Evolutionary conservation across 2,329 filamentous ascomycete species (phyloP), one percentile per base, ranked within the genome.

Genomic region (Cercospora sp.): DNA sequence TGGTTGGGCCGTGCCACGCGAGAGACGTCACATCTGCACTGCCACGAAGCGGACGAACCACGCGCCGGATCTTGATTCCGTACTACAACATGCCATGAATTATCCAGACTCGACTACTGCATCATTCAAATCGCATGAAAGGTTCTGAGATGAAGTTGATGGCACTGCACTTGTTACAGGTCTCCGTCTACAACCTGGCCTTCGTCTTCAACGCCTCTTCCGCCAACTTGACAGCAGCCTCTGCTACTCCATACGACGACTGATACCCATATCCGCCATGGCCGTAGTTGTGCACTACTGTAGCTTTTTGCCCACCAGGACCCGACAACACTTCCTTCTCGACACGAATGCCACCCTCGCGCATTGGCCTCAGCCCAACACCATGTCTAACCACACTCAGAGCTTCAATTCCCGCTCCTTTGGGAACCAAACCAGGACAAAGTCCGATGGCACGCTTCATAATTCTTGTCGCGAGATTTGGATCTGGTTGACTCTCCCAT

Each of bases 221-320:
- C 0, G 83, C 79, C 67, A 84, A 68, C 68, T 74, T 77, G 72
- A 79, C 79, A 10, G 77, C 82, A 55, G 77, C 80, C 70, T 78
- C 74, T 18, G 82, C 79, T 67, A 77, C 79, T 0, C 82, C 83
- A 74, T 78, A 84, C 18, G 76, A 77, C 12, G 78, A 80, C 78
- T 84, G 83, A 75, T 85, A 97, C 10, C 93, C 93, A 85, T 90
- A 93, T 1, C 91, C 91, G 1, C 87, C 89, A 77, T 93, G 91
- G 0, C 91, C 91, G 73, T 94, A 94, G 74, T 92, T 91, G 77
- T 94, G 92, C 64, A 95, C 89, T n/a, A 93, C 86, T 79, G 86
- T 86, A 3, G 87, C 84, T 20, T 66, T 58, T 13, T 67, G 30
- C 6, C 68, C 68, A 68, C 73, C 71, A 3, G 65, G 23, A 6